A percentile compares a stretch with the other conserved stretches of the same genome.
phyloP scores from a whole-genome alignment of 2,329 filamentous ascomycete species.

The Fusarium lateritium region DNA sequence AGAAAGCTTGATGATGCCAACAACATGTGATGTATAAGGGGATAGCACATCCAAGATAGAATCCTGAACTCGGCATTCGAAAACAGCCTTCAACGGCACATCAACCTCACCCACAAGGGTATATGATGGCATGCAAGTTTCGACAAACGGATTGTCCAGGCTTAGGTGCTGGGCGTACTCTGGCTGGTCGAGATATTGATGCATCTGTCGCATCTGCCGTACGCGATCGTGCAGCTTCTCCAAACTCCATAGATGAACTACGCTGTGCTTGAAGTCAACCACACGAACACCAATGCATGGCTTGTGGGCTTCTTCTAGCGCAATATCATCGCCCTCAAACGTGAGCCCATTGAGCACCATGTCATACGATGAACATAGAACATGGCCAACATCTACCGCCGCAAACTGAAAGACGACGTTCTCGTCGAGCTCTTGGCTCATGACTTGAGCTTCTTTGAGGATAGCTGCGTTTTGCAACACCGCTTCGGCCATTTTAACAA shows the following conservation, averaged over 20 bases:
- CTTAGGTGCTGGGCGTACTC: constrained; percentile 95
- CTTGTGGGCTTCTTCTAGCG: constrained; percentile 85
- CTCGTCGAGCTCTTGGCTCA: constrained; percentile 97
- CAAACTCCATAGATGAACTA: constrained; percentile 94
- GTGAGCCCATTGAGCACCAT: constrained; percentile 93
- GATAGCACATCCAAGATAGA: constrained; percentile 92
- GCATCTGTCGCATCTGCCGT: constrained; percentile 94
- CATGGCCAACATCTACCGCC: constrained; percentile 89
- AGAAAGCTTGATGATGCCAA: constrained; percentile 91
- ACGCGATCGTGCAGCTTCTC: constrained; percentile 92
- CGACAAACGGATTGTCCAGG: constrained; percentile 92
- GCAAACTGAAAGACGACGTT: constrained; percentile 95
- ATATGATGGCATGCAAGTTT: constrained; percentile 91
- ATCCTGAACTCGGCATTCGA: constrained; percentile 94
- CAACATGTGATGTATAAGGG: constrained; percentile 89
- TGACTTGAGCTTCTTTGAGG: constrained; percentile 95
- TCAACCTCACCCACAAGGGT: constrained; percentile 94
- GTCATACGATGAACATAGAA: constrained; percentile 93
- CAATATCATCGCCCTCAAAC: constrained; percentile 85
- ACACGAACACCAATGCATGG: constrained; percentile 93
- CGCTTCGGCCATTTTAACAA: constrained; percentile 93
- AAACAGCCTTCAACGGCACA: constrained; percentile 92
- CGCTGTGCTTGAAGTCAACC: constrained; percentile 88
- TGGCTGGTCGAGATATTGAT: constrained; percentile 95
- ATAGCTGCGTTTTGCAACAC: constrained; percentile 89